phyloP scores from a whole-genome alignment of 768 basidiomycete species.

The Hypsizygus marmoreus region DNA sequence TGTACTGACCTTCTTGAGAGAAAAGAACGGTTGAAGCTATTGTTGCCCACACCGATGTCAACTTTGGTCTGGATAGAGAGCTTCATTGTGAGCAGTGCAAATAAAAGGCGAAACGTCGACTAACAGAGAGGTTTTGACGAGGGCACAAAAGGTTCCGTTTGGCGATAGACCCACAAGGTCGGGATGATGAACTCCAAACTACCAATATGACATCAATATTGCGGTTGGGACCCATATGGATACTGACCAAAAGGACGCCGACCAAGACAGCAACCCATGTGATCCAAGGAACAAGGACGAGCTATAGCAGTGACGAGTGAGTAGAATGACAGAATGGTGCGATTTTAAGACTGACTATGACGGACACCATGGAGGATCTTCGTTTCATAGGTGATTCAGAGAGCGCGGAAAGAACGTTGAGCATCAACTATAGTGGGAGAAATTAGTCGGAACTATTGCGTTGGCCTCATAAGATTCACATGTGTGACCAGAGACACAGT shows the following conservation, averaged over 20 bases:
- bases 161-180: conserved; percentile 23
- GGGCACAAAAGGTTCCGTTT: conserved; percentile 32
- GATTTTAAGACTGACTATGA: conserved; percentile 12
- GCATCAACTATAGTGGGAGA: conserved; percentile 22
- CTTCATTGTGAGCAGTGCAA: not conserved
- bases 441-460: not conserved
- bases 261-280: conserved; percentile 27
- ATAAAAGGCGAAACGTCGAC: too few species aligned
- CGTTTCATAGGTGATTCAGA: conserved; percentile 22
- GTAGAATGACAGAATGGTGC: not conserved
- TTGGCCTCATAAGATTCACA: conserved; percentile 23
- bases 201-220: not conserved
- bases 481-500: conserved; percentile 28
- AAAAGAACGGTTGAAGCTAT: conserved; percentile 23
- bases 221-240: not conserved
- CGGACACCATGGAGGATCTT: conserved; percentile 12
- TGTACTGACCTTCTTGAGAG: conserved; percentile 25
- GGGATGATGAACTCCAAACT: conserved; percentile 28
- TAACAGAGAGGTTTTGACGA: conserved; percentile 22
- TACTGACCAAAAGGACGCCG: conserved; percentile 27
- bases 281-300: conserved; percentile 29
- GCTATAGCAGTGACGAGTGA: conserved; percentile 11
- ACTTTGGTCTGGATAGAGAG: conserved; percentile 20
- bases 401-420: conserved; percentile 30
- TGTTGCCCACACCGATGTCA: conserved; percentile 28